Evolutionary conservation across 352 stramenopile species (phyloP).

Genomic region (Pythium guiyangense): DNA sequence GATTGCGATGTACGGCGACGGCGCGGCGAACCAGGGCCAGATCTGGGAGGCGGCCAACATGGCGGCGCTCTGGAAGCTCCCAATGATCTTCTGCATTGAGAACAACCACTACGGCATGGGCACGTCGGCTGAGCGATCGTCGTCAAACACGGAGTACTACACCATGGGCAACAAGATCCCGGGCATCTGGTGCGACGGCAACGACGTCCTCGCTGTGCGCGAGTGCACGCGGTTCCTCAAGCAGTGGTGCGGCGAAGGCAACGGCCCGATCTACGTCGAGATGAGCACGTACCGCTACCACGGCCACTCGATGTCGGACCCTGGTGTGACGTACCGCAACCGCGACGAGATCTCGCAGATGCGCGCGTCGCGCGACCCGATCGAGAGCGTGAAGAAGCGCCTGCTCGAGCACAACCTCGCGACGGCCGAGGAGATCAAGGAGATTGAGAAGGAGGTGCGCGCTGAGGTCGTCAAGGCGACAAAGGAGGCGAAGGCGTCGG

Average conservation of each 20-base stretch:
- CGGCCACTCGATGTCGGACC: conserved; percentile 99
- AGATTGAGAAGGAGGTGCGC: conserved; percentile 98
- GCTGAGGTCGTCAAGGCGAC: conserved; percentile 96
- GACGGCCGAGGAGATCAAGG: conserved; percentile 98
- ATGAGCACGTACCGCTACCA: conserved; percentile 99
- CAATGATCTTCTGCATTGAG: conserved; percentile 99
- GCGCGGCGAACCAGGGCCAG: conserved; percentile 99
- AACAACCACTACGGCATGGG: conserved; percentile 99
- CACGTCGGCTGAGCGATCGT: conserved; percentile 96
- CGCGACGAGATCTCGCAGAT: conserved; percentile 99
- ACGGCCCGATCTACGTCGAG: conserved; percentile 99
- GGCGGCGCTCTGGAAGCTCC: conserved; percentile 97
- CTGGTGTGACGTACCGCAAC: conserved; percentile 99
- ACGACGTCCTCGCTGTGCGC: conserved; percentile 97
- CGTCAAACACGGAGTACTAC: conserved; percentile 98
- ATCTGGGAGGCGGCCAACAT: conserved; percentile 98
- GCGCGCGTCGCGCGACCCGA: conserved; percentile 96
- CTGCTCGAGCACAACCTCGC: conserved; percentile 93
- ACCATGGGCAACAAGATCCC: conserved; percentile 99
- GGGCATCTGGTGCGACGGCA: conserved; percentile 98
- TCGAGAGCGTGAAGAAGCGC: conserved; percentile 98
- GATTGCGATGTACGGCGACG: conserved; percentile 99
- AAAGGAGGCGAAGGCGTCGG: conserved; percentile 90
- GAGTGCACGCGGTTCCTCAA: conserved; percentile 98
- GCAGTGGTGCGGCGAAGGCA: conserved; percentile 93